Base-by-base conservation (phyloP, 2,329 filamentous ascomycete species). In the Pyricularia pennisetigena region DNA sequence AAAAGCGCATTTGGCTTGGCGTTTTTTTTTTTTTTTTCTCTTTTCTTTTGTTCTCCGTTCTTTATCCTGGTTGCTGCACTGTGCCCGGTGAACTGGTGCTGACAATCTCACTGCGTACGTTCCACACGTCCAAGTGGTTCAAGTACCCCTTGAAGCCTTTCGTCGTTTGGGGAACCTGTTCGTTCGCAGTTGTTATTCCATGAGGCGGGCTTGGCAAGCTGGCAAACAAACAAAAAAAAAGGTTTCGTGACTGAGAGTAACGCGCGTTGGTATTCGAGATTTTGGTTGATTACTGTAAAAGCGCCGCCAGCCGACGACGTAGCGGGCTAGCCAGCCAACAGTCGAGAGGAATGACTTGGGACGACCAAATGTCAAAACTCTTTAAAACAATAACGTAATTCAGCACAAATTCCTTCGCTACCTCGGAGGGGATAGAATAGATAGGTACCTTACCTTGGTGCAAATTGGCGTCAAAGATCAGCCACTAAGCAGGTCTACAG, bases 31-130 rank as follows among this genome's bases (percentile, higher is more conserved):
- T 32, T 12, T 64, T 29, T 30, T 32, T n/a, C n/a, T 64, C 28
- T 64, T 35, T 29, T 69, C 67, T 54, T 30, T 68, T n/a, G 1
- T 26, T 12, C 3, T 61, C 41, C 12, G 6, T 61, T 24, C 6
- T 61, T 59, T 24, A 2, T 8, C 10, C n/a, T 24, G 16, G 23
- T 61, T 16, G 2, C 14, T 16, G 41, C 41, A 49, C 41, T 49
- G 41, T 69, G 68, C 66, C 66, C 65, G 41, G 26, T 41, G 54
- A 23, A 61, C 12, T 61, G 24, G 49, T 61, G 57, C 57, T 16
- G 41, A 20, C 35, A 41, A n/a, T 59, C 54, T 24, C 57, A 61
- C 57, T 5, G n/a, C 26, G n/a, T 61, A n/a, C 57, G 57, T 61
- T 61, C 23, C n/a, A 23, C n/a, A n/a, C 23, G 16, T 61, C 57